Evolutionary conservation across 257 asterid species (phyloP).

Genomic region (Henckelia pumila): DNA sequence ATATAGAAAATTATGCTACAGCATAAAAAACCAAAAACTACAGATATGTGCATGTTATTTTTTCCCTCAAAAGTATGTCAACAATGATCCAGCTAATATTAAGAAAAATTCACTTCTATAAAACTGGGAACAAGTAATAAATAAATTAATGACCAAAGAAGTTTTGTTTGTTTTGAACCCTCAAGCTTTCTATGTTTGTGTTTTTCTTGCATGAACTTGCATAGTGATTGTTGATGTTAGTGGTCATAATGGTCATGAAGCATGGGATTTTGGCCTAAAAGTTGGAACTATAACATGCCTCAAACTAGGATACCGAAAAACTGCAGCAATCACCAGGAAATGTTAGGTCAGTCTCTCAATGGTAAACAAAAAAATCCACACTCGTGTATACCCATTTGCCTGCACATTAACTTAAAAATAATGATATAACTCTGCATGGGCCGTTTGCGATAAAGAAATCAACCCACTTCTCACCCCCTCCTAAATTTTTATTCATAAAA

Average conservation of each 20-base stretch:
- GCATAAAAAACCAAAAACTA: background rate
- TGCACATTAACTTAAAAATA: background rate
- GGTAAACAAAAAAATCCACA: background rate
- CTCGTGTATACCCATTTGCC: background rate
- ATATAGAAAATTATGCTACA: constrained; percentile 11
- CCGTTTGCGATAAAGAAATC: background rate
- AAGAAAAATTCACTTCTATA: background rate
- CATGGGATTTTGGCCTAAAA: background rate
- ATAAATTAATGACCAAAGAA: background rate
- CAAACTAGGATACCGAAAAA: background rate
- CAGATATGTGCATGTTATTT: background rate
- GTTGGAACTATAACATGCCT: background rate
- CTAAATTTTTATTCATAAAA: too few species aligned
- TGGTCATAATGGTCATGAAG: background rate
- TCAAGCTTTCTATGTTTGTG: background rate
- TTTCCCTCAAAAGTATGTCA: background rate
- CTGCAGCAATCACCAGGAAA: background rate
- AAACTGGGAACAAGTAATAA: background rate
- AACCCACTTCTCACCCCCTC: background rate
- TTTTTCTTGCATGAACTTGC: background rate
- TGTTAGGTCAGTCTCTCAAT: background rate
- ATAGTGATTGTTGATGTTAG: background rate
- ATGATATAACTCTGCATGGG: too few species aligned
- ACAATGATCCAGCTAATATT: background rate
- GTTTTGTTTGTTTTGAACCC: background rate